Conservation (phyloP, 2,329 filamentous ascomycete species). For the Berkeleyomyces basicola region DNA sequence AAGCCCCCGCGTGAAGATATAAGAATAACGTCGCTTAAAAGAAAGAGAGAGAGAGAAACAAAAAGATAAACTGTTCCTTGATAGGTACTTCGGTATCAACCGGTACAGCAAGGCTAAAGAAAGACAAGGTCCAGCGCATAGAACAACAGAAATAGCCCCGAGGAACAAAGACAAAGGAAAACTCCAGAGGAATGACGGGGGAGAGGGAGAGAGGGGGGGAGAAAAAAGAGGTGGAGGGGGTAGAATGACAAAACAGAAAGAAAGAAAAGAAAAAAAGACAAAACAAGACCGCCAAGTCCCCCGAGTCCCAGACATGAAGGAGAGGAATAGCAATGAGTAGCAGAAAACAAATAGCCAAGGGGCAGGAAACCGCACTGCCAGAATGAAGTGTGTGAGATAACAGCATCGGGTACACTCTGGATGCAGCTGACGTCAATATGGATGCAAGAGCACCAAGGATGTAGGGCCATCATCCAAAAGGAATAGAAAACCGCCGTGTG, state of each 20-base stretch:
- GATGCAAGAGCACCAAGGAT: neutral
- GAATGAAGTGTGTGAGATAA: neutral
- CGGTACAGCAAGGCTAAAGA: neutral
- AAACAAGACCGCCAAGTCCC: neutral
- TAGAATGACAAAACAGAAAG: neutral
- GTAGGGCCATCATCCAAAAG: neutral
- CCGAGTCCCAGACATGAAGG: neutral
- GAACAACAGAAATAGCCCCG: neutral
- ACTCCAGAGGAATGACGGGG: neutral
- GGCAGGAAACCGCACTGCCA: neutral
- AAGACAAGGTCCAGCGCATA: neutral
- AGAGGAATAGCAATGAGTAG: neutral
- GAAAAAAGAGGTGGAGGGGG: neutral
- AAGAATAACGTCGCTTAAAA: neutral
- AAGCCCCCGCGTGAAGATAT: neutral
- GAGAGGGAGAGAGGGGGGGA: neutral
- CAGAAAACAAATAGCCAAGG: neutral
- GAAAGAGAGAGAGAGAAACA: too few species aligned
- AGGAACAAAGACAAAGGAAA: neutral
- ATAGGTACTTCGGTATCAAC: neutral
- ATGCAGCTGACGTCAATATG: neutral
- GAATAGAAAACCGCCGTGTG: neutral
- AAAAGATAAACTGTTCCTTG: neutral
- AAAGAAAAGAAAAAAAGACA: neutral
- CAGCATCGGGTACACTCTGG: neutral